A percentile compares a stretch with the other conserved stretches of the same genome.
phyloP scores from a whole-genome alignment of 164 flowering plant genomes.

The Aristolochia fimbriata region DNA sequence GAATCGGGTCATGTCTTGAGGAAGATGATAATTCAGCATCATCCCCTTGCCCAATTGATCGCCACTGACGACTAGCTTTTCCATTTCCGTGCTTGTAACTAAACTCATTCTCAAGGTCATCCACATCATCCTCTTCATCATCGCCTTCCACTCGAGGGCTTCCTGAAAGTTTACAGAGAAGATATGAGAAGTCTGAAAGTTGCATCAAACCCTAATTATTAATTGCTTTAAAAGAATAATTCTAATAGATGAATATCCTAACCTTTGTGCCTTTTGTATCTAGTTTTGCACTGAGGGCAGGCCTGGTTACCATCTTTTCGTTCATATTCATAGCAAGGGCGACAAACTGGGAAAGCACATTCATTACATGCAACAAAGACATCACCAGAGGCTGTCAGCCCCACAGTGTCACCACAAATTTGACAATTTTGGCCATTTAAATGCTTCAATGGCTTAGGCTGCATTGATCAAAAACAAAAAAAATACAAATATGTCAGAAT shows the following conservation, averaged over 20 bases:
- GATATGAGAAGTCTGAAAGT: neutral
- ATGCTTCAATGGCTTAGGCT: constrained; percentile 72
- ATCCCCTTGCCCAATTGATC: constrained; percentile 31
- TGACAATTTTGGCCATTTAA: constrained; percentile 83
- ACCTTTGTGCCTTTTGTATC: constrained; percentile 92
- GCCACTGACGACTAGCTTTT: constrained; percentile 47
- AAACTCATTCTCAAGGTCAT: constrained; percentile 92
- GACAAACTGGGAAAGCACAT: constrained; percentile 95
- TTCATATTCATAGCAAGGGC: constrained; percentile 96
- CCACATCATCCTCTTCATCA: constrained; percentile 95
- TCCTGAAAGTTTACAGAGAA: constrained; percentile 35
- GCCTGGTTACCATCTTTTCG: constrained; percentile 85
- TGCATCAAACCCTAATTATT: neutral
- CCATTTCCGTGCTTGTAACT: constrained; percentile 44
- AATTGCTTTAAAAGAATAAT: neutral
- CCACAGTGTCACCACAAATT: constrained; percentile 92
- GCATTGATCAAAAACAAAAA: constrained; percentile 22
- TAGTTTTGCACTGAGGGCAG: constrained; percentile 97
- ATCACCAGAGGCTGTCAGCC: constrained; percentile 60
- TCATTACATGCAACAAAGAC: constrained; percentile 97
- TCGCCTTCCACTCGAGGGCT: constrained; percentile 95
- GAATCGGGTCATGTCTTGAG: constrained; percentile 80
- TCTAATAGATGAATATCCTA: constrained; percentile 19
- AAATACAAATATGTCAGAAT: too few relatives aligned
- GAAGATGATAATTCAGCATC: constrained; percentile 76